Conservation (phyloP, 2,329 filamentous ascomycete genomes). For the Tolypocladium capitatum region DNA sequence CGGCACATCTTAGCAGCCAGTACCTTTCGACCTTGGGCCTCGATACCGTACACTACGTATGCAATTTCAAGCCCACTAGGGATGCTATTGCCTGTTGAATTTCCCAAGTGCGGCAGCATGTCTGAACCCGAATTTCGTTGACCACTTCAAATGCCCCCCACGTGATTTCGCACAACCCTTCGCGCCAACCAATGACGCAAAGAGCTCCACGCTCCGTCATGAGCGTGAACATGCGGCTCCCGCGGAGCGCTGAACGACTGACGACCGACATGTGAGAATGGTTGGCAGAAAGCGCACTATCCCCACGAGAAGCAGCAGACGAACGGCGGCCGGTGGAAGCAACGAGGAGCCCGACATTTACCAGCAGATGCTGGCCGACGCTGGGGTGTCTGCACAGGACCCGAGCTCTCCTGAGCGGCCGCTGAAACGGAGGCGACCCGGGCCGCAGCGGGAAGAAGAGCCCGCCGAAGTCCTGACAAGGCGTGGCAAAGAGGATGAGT, state of each 20-base stretch:
- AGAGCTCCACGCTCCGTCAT: not conserved
- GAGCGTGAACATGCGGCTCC: not conserved
- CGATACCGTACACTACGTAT: not conserved
- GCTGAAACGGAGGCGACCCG: constrained; percentile 23
- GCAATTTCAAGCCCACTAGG: not conserved
- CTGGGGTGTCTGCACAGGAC: constrained; percentile 21
- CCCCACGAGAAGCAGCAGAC: constrained; percentile 10
- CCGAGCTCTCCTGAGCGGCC: constrained; percentile 23
- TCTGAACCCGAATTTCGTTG: too few relatives aligned
- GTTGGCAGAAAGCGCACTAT: constrained; percentile 16
- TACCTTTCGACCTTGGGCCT: not conserved
- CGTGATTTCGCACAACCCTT: constrained; percentile 8
- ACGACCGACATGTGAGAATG: constrained; percentile 12
- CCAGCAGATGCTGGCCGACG: constrained; percentile 35
- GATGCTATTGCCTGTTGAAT: too few relatives aligned
- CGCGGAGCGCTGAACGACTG: not conserved
- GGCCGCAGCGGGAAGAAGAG: not conserved
- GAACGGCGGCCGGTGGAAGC: constrained; percentile 4
- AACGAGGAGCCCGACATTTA: constrained; percentile 27
- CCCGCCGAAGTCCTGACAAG: not conserved
- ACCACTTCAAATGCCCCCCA: not conserved
- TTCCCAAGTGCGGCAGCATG: not conserved
- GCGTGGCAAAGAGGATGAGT: not conserved
- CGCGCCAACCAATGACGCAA: constrained; percentile 8
- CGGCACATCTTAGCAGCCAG: not conserved